Evolutionary conservation across 1,284 basidiomycete species (phyloP).

Genomic region (Sporisorium graminicola): DNA sequence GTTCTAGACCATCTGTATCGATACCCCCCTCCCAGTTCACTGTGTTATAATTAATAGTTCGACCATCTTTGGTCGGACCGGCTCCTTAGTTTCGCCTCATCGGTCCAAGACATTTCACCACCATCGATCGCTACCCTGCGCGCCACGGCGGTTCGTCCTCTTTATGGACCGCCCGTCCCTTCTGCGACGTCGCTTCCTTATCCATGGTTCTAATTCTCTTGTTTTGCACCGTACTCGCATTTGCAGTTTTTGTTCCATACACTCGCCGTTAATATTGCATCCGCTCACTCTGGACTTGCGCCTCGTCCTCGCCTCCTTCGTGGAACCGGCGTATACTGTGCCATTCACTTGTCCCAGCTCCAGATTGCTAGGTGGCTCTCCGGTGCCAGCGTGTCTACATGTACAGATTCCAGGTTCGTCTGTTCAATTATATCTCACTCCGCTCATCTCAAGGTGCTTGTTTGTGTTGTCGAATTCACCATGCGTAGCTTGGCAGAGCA

Average conservation of each 20-base stretch:
- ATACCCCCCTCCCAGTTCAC: slow-evolving; percentile 35
- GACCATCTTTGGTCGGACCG: slow-evolving; percentile 16
- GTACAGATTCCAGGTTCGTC: slow-evolving; percentile 25
- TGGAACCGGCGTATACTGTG: slow-evolving; percentile 11
- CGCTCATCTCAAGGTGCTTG: not conserved
- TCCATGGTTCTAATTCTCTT: slow-evolving; percentile 26
- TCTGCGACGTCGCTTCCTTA: slow-evolving; percentile 16
- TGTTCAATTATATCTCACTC: slow-evolving; percentile 10
- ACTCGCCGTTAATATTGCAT: slow-evolving; percentile 44
- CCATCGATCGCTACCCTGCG: slow-evolving; percentile 38
- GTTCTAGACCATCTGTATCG: slow-evolving; percentile 32
- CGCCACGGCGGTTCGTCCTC: slow-evolving; percentile 4
- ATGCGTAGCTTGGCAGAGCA: not conserved
- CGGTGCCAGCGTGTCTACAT: slow-evolving; percentile 13
- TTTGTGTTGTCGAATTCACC: too few relatives aligned
- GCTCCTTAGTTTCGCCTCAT: slow-evolving; percentile 14
- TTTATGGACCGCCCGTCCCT: not conserved
- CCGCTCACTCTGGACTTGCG: slow-evolving; percentile 8
- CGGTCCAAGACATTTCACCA: slow-evolving; percentile 16
- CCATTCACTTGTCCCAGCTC: slow-evolving; percentile 2
- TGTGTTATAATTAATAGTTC: slow-evolving; percentile 43
- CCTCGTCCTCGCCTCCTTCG: not conserved
- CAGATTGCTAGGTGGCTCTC: slow-evolving; percentile 2
- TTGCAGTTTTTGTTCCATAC: slow-evolving; percentile 21
- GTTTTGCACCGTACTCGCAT: slow-evolving; percentile 44